phyloP scores from a whole-genome alignment of 441 rosid genomes.

The Viola pubescens region DNA sequence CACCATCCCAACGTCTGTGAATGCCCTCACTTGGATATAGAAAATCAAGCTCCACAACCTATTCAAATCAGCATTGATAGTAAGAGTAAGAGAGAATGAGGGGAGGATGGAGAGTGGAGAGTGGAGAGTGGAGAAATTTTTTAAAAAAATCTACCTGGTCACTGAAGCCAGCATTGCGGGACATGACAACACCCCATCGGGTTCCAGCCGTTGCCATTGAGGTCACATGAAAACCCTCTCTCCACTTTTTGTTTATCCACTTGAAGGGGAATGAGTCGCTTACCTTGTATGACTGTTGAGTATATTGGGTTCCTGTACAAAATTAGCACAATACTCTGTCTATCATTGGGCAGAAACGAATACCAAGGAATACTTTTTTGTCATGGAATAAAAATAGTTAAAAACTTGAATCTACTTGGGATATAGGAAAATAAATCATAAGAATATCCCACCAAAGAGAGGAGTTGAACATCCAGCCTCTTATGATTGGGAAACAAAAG shows the following conservation, averaged over 20 bases:
- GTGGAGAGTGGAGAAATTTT: not conserved
- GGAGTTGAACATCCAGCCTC: not conserved
- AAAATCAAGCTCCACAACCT: conserved; percentile 99
- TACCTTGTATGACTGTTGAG: conserved; percentile 96
- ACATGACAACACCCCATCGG: conserved; percentile 99
- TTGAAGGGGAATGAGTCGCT: conserved; percentile 96
- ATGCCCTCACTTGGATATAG: conserved; percentile 98
- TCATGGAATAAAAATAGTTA: no score
- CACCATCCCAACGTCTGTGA: conserved; percentile 94
- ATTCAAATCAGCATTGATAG: conserved; percentile 13
- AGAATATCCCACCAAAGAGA: not conserved
- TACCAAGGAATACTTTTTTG: not conserved
- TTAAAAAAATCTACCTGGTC: conserved; percentile 55
- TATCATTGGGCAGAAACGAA: not conserved
- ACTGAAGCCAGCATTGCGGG: conserved; percentile 98
- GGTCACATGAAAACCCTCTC: conserved; percentile 96
- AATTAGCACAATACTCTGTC: conserved; percentile 3
- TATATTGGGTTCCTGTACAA: conserved; percentile 77
- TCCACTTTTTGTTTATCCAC: conserved; percentile 99
- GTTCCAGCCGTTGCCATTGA: conserved; percentile 99
- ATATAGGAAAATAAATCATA: not conserved
- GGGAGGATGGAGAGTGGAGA: not conserved
- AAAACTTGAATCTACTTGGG: not conserved
- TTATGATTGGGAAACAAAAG: no score
- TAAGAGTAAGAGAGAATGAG: not conserved